Percentiles rank a stretch among this genome's conserved stretches.
phyloP scores from a whole-genome alignment of 345 rosid species.

The Corchorus capsularis region DNA sequence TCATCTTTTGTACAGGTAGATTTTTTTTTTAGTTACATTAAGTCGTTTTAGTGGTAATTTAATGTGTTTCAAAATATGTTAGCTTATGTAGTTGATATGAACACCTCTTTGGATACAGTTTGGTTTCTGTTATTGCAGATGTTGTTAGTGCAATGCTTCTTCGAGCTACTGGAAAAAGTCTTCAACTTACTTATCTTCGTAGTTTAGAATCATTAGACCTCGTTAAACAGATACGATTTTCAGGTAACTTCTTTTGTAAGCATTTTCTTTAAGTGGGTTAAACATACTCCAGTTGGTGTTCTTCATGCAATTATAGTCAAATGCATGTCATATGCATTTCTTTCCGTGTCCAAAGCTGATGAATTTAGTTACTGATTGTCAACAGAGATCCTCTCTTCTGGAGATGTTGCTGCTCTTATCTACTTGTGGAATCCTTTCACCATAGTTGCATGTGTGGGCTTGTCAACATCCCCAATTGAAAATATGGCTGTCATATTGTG shows the following conservation, averaged over 20 bases:
- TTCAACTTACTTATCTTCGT: conserved; percentile 53
- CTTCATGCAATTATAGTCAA: neutral
- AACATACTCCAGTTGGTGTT: neutral
- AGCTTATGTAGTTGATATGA: conserved; percentile 28
- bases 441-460: conserved; percentile 75
- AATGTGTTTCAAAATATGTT: neutral
- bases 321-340: conserved; percentile 2
- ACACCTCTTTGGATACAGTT: conserved; percentile 70
- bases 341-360: conserved; percentile 27
- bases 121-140: conserved; percentile 85
- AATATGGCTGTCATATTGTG: conserved; percentile 66
- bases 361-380: conserved; percentile 16
- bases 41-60: neutral
- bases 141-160: conserved; percentile 75
- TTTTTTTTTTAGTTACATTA: neutral
- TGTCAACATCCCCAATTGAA: conserved; percentile 86
- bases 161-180: conserved; percentile 64
- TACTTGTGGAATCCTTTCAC: conserved; percentile 96
- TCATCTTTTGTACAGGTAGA: conserved; percentile 75
- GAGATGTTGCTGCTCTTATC: conserved; percentile 83
- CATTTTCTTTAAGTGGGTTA: neutral
- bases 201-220: conserved; percentile 54
- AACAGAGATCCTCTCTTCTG: conserved; percentile 59
- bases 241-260: conserved; percentile 42
- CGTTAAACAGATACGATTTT: conserved; percentile 37